A percentile compares a stretch with the other conserved stretches of the same genome.
Evolutionary conservation across 768 basidiomycete species (phyloP).

Genomic region (Exidia glandulosa): DNA sequence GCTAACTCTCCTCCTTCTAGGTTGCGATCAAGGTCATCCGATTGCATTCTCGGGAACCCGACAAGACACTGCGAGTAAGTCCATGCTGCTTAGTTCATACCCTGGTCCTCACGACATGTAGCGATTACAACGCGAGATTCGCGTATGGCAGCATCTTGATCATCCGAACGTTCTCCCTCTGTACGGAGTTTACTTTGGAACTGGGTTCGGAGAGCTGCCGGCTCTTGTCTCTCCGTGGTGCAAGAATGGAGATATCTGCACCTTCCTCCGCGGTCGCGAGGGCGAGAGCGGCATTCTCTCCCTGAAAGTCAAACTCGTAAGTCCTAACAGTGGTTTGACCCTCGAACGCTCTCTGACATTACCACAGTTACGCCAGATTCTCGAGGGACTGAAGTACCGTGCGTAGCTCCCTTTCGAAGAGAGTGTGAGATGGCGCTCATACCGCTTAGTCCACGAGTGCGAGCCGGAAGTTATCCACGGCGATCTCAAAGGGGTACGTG

Average conservation of each 20-base stretch:
- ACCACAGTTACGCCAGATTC: neutral
- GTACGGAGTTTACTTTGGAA: neutral
- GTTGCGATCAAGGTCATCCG: too few species aligned
- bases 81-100: too few species aligned
- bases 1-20: too few species aligned
- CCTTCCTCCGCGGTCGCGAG: neutral
- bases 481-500: neutral
- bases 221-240: neutral
- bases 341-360: too few species aligned
- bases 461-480: neutral
- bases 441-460: neutral
- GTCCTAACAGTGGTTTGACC: too few species aligned
- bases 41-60: too few species aligned
- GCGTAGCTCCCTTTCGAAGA: too few species aligned
- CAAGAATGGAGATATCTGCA: neutral
- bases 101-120: too few species aligned
- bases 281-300: neutral
- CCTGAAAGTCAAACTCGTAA: neutral
- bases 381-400: neutral
- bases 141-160: neutral
- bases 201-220: neutral
- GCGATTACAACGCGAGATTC: neutral
- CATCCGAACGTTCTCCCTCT: neutral
- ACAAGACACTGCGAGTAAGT: too few species aligned
- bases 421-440: too few species aligned